A percentile compares a stretch with the other conserved stretches of the same genome.
Conservation (phyloP, 768 basidiomycete genomes). For the Leccinum fibrillosum region DNA sequence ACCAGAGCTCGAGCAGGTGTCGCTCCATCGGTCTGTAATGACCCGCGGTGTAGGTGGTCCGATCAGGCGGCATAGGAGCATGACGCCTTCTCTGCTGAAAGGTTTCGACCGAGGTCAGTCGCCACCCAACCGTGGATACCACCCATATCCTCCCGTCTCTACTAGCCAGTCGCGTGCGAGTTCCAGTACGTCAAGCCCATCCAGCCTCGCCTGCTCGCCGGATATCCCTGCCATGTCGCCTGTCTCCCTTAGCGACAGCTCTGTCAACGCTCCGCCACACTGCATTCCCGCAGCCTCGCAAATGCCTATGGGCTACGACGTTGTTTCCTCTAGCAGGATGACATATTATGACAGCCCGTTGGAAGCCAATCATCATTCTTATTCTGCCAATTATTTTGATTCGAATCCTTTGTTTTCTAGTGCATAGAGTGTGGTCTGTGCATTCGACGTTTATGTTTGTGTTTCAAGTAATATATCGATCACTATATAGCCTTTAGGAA, state of each 20-base stretch:
- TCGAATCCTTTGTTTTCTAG: constrained; percentile 8
- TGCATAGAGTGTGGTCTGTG: neutral
- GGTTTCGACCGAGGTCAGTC: constrained; percentile 50
- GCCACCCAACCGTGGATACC: constrained; percentile 47
- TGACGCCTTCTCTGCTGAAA: constrained; percentile 65
- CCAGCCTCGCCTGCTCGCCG: constrained; percentile 27
- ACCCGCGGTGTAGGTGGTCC: constrained; percentile 48
- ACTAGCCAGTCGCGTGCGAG: constrained; percentile 26
- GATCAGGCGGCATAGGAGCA: constrained; percentile 67
- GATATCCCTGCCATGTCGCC: constrained; percentile 25
- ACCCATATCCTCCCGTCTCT: constrained; percentile 47
- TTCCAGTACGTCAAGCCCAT: constrained; percentile 30
- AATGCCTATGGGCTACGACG: constrained; percentile 20
- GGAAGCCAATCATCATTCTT: constrained; percentile 20
- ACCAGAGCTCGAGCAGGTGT: constrained; percentile 55
- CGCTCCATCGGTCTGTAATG: constrained; percentile 24
- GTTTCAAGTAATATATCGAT: constrained; percentile 19
- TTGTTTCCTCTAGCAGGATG: constrained; percentile 25
- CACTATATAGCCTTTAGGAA: constrained; percentile 18
- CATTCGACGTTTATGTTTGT: neutral
- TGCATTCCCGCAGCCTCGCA: constrained; percentile 22
- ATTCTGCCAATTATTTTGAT: constrained; percentile 19
- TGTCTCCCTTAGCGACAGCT: constrained; percentile 12
- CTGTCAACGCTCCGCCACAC: constrained; percentile 15
- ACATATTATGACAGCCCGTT: constrained; percentile 26